Evolutionary conservation across 768 basidiomycete genomes (phyloP), one percentile per base, ranked within the genome.

Genomic region (Rickenella mellea): DNA sequence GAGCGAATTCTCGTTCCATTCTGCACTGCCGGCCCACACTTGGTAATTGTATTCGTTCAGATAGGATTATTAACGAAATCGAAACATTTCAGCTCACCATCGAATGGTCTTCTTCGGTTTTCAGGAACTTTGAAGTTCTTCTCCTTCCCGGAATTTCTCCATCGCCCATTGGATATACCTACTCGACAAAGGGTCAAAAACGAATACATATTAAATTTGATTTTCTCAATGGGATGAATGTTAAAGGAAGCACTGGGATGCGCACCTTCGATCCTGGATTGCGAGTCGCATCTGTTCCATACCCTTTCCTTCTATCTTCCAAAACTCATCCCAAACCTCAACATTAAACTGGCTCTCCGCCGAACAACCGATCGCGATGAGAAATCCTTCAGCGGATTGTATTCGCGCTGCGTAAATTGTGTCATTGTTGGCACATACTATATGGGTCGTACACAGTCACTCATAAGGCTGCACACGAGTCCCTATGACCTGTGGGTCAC

Each of bases 111-210:
- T 90, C 61, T 76, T 83, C n/a, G 82, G 74, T 50, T 57, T 72
- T 9, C 80, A 78, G 56, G 86, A 84, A 6, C 71, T 67, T 17
- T 66, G 55, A 2, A 83, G 66, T 1, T 76, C 63, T 21, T 65
- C 52, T 1, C 75, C 78, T 40, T 65, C 64, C 20, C 84, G 71
- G 58, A 71, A 91, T 55, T 86, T 89, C 55, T 85, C 77, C 78
- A 87, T 78, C 51, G 79, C 79, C 88, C 86, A 89, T 6, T 89
- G 63, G 43, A 89, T 76, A 52, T 91, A 91, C 55, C 88, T 90
- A 14, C 12, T 10, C 22, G 12, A 27, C 35, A 21, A 40, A 27
- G 44, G n/a, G 6, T 25, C 17, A 31, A 19, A 27, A 44, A 33
- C 14, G 30, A 43, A 29, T 5, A 35, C 21, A 37, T 10, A 39